Evolutionary conservation across 73 alveolate genomes (phyloP).

Genomic region (Blepharisma stoltei): DNA sequence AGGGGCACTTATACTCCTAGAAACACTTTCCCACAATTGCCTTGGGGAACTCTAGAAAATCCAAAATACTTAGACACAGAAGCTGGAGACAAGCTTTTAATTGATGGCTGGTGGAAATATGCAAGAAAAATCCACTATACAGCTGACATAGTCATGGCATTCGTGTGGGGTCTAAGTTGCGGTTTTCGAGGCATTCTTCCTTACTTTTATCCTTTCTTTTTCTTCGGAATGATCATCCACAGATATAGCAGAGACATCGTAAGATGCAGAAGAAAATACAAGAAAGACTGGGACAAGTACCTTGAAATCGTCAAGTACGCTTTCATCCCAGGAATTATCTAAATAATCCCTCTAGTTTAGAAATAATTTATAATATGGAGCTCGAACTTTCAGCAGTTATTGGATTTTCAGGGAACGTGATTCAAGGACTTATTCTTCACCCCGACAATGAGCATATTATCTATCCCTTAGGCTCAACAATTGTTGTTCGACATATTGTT

Average conservation of each 20-base stretch:
- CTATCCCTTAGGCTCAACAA: slow-evolving; percentile 91
- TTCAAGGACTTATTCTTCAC: slow-evolving; percentile 85
- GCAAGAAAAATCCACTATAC: slow-evolving; percentile 57
- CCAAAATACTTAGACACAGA: slow-evolving; percentile 49
- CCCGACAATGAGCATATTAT: slow-evolving; percentile 94
- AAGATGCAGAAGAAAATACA: slow-evolving; percentile 51
- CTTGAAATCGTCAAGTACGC: background rate
- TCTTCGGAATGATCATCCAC: slow-evolving; percentile 35
- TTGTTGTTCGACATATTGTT: slow-evolving; percentile 87
- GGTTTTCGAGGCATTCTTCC: slow-evolving; percentile 2
- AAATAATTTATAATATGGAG: slow-evolving; percentile 19
- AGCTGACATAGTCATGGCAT: slow-evolving; percentile 46
- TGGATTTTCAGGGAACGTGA: slow-evolving; percentile 67
- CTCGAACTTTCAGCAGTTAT: slow-evolving; percentile 59
- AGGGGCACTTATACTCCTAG: slow-evolving; percentile 30
- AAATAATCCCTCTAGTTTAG: background rate
- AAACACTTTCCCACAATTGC: slow-evolving; percentile 32
- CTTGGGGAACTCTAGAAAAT: slow-evolving; percentile 41
- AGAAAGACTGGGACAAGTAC: slow-evolving; percentile 59
- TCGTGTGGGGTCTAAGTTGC: slow-evolving; percentile 13
- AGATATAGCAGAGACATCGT: slow-evolving; percentile 44
- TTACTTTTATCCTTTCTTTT: slow-evolving; percentile 10
- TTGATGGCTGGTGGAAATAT: slow-evolving; percentile 48
- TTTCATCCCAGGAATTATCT: slow-evolving; percentile 28
- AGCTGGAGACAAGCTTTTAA: slow-evolving; percentile 40